A percentile compares a stretch with the other conserved stretches of the same genome.
phyloP scores from a whole-genome alignment of 345 rosid genomes.

The Brassica cretica region DNA sequence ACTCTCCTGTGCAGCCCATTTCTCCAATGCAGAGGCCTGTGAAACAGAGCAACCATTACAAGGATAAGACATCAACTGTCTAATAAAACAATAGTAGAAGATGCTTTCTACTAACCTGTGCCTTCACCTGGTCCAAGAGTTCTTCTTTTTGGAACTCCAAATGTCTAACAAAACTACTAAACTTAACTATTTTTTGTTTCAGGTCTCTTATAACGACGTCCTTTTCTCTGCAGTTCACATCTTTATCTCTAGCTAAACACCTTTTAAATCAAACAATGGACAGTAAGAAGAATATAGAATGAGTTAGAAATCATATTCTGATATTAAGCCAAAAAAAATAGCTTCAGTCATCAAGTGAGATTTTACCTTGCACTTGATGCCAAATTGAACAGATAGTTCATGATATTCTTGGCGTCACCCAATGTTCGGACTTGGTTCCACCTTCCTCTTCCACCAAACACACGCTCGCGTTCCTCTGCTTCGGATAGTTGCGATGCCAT shows the following conservation, averaged over 20 bases:
- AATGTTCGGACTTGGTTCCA: neutral
- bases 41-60: neutral
- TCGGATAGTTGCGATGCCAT: neutral
- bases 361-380: neutral
- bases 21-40: neutral
- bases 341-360: neutral
- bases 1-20: neutral
- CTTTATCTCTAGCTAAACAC: neutral
- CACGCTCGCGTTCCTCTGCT: neutral
- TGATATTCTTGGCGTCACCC: neutral
- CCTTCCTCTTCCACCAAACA: constrained; percentile 1
- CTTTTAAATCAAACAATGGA: neutral
- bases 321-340: neutral
- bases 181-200: neutral
- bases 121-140: neutral
- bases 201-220: neutral
- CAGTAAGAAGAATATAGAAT: neutral
- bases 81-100: neutral
- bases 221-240: neutral
- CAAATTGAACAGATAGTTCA: neutral
- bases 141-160: neutral
- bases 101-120: neutral
- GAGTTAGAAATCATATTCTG: neutral
- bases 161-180: neutral
- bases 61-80: neutral